Evolutionary conservation across 371 early-diverging fungal genomes (phyloP), one percentile per base, ranked within the genome.

Genomic region (Vairimorpha necatrix): DNA sequence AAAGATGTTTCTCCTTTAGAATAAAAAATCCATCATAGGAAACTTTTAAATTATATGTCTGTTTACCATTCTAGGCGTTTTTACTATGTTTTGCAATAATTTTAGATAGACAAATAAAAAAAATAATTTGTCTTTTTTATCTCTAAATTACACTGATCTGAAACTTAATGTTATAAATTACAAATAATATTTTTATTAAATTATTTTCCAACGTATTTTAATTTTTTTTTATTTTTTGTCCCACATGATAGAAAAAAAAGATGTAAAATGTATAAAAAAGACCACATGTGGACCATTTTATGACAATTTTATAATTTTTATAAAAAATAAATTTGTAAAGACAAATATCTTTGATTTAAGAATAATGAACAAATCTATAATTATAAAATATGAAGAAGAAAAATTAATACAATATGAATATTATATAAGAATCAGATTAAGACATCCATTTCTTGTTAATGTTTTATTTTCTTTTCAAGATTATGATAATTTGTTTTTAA

Each of bases 401-500:
- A 56, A 75, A 22, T 24, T 76, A 30, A 30, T 79, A 26, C 54
- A 72, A 7, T n/a, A 80, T 24, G 83, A 82, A 67, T 69, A 65
- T 58, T 34, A 56, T 20, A 54, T 74, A 47, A 36, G 83, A 72
- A 56, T 33, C 2, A 46, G 39, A 34, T 22, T 82, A 38, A 24
- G 80, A 53, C 72, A 75, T 80, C 56, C 69, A 0, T 80, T 77
- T 74, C 58, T 82, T 6, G 60, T 77, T 22, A 82, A 82, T 34
- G 30, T 76, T 24, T 26, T 82, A 39, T 69, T 36, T 69, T 22
- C 75, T 24, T 82, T 82, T 50, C 83, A 82, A 65, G 83, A 82
- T 66, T 75, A 69, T 18, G 73, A 79, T 46, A 56, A 74, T 72
- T 36, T 79, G 6, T 82, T 70, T 69, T 77, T 73, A 26, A 22